Base-by-base conservation (phyloP, 2,329 filamentous ascomycete species). In the Penicillium sp. region DNA sequence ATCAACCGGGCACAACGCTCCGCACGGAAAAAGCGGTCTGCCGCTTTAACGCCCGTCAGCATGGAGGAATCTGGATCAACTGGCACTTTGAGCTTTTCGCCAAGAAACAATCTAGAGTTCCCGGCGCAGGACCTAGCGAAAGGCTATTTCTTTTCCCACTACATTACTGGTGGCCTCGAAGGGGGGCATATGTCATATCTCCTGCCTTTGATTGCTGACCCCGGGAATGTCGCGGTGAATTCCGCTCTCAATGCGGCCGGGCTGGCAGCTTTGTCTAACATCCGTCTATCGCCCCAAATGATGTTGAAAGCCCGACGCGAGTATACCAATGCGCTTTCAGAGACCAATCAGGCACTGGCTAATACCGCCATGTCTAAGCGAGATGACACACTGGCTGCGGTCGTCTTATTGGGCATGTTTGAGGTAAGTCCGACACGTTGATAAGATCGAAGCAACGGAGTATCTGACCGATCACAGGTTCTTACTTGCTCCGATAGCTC, bases 321-420 rank as follows among this genome's bases (percentile, higher is more conserved):
- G 26, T 61, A 61, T 29, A 58, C 46, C 24, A 53, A 33, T 26
- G 58, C 58, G 9, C 22, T 61, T n/a, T 43, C 48, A 5, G 43
- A 52, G 14, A 61, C 58, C 14, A 58, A 61, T 16, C 14, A 45
- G 9, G 54, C 33, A 3, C 24, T 61, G 26, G 37, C 11, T 14
- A 45, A 59, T 27, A n/a, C 31, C 2, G 27, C 46, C 14, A 13
- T 47, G 16, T 50, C 49, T 13, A 56, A 59, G 21, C 51, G 42
- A 24, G 56, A 61, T 53, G 44, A 58, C 16, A 59, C 49, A 7
- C n/a, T 60, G 33, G 52, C 54, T 3, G 52, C 58, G 4, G 58
- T 60, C 2, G 49, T 60, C 29, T 45, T 60, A 47, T 27, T 60
- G 7, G 48, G 56, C 29, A 54, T 61, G 52, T 61, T 51, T 44